phyloP scores from a whole-genome alignment of 2,329 filamentous ascomycete genomes.

The Xylaria sp. region DNA sequence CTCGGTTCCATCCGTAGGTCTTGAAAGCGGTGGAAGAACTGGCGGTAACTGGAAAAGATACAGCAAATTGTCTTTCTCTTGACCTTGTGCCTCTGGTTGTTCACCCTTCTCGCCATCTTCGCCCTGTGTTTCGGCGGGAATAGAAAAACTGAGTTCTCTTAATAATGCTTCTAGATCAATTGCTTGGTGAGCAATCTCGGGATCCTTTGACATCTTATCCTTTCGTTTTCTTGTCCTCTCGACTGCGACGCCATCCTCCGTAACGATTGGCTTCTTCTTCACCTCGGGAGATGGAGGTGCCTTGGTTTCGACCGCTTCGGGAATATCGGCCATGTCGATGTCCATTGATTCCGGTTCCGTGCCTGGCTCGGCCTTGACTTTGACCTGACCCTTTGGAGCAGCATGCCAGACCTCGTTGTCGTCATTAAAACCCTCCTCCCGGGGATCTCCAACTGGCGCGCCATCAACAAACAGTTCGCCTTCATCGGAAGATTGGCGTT shows the following conservation, averaged over 20 bases:
- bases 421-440: slow-evolving; percentile 33
- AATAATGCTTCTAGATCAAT: slow-evolving; percentile 38
- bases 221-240: slow-evolving; percentile 35
- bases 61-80: slow-evolving; percentile 53
- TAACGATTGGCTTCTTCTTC: slow-evolving; percentile 35
- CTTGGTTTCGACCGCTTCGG: slow-evolving; percentile 34
- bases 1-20: slow-evolving; percentile 18
- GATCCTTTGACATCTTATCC: slow-evolving; percentile 36
- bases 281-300: slow-evolving; percentile 38
- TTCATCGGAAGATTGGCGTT: slow-evolving; percentile 46
- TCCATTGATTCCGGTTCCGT: slow-evolving; percentile 42
- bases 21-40: slow-evolving; percentile 58
- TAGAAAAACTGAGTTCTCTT: slow-evolving; percentile 36
- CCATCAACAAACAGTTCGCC: slow-evolving; percentile 52
- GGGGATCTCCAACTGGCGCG: slow-evolving; percentile 35
- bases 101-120: background rate
- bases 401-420: slow-evolving; percentile 49
- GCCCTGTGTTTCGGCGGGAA: slow-evolving; percentile 26
- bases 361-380: slow-evolving; percentile 50
- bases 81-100: slow-evolving; percentile 18
- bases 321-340: slow-evolving; percentile 47
- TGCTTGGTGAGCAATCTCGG: slow-evolving; percentile 30
- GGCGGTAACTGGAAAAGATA: slow-evolving; percentile 69
- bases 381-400: slow-evolving; percentile 38
- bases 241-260: slow-evolving; percentile 18